Base-by-base conservation (phyloP, 495 filamentous ascomycete genomes). In the Rhypophila decipiens region DNA sequence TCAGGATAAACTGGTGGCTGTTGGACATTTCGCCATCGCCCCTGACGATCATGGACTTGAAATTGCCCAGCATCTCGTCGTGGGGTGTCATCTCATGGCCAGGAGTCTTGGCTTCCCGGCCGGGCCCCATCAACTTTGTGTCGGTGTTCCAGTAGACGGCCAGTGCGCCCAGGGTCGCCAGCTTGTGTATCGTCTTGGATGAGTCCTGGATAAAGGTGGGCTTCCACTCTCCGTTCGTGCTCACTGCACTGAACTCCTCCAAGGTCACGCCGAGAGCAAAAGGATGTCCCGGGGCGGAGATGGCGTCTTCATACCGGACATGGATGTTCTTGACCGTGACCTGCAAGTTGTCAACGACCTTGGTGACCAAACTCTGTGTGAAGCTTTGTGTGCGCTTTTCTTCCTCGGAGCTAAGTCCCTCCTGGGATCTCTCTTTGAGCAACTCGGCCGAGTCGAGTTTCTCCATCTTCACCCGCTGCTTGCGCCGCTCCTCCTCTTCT, bases 121-220 rank as follows among this genome's bases (percentile, higher is more conserved):
- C 89, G 15, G 82, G 81, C 5, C 88, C 88, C 46, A 96, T 67
- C 3, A 97, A 77, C 24, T 80, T 71, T 8, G 89, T 78, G 68
- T 98, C 90, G 8, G 93, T 97, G 61, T 97, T 90, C 94, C 94
- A 98, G 69, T 98, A 98, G 2, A 96, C 78, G 2, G 93, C 88
- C 41, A 98, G 68, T 9, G 89, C 87, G 9, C 85, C 86, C 29
- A 98, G 76, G 19, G 83, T 87, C 2, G 90, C 93, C 20, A 97
- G 71, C 64, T 98, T 98, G 67, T 98, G 87, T 11, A 90, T 95
- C 3, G 85, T 84, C 19, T 76, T 73, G 11, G 80, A 79, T 0
- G 87, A 84, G 42, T 88, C 85, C 60, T 95, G 88, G 52, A 97
- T 93, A 62, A 94, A 96, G 27, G 89, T 91, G 18, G 90, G 94